These are phyloP conservation scores for Penstemon eatonii DNA, from an alignment of 257 asterid species.

Conservation along the genomic window DNA sequence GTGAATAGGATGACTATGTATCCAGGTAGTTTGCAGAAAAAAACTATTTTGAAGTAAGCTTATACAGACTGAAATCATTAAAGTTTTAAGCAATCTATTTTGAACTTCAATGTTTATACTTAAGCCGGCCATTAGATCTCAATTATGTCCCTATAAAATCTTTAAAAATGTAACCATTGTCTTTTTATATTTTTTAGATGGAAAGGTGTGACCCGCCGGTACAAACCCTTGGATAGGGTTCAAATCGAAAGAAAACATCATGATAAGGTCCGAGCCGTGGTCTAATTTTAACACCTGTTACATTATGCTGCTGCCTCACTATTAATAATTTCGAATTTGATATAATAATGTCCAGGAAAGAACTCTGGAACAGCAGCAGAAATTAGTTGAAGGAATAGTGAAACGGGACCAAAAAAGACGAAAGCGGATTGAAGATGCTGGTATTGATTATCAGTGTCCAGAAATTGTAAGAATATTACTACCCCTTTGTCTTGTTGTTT, in stretches of 20 bases:
- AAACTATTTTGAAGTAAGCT: too few species aligned
- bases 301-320: not conserved
- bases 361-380: constrained; percentile 63
- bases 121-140: not conserved
- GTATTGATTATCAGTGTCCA: constrained; percentile 83
- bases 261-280: constrained; percentile 56
- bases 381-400: constrained; percentile 56
- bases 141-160: too few species aligned
- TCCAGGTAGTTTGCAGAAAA: too few species aligned
- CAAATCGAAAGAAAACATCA: constrained; percentile 69
- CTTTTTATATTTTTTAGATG: constrained; percentile 48
- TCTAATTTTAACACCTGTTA: not conserved
- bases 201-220: constrained; percentile 63
- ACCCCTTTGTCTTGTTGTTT: not conserved
- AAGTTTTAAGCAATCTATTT: not conserved
- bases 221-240: constrained; percentile 73
- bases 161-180: not conserved
- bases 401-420: constrained; percentile 66
- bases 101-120: not conserved
- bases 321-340: not conserved
- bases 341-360: constrained; percentile 53
- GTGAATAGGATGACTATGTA: too few species aligned
- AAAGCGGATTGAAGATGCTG: constrained; percentile 82
- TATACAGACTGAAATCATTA: not conserved
- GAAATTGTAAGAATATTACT: constrained; percentile 57